Evolutionary conservation across 2,329 filamentous ascomycete genomes (phyloP), one percentile per base, ranked within the genome.

Genomic region (Rhynchosporium secalis): DNA sequence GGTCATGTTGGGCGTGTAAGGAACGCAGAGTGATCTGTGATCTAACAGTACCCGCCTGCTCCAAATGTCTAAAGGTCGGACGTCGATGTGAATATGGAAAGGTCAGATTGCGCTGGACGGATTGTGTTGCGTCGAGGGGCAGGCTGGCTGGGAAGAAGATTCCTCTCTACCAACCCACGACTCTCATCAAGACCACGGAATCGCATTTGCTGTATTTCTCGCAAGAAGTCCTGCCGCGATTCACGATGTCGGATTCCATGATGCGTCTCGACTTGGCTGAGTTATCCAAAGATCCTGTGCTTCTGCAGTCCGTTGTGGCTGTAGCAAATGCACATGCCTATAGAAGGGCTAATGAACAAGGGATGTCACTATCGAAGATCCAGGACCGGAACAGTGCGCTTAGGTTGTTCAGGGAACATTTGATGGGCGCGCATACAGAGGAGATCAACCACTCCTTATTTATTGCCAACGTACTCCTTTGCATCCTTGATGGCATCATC

Each of bases 1-100:
- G 77, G n/a, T 79, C 77, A 5, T 79, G 77, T 65, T 79, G 77
- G 77, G 72, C 75, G 28, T 79, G 77, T 70, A 79, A 78, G 65
- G 77, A 79, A 54, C 74, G 77, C 10, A 72, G 77, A 29, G 76
- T 78, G 48, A 78, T 78, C 63, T 79, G 77, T 65, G 77, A 78
- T 62, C 72, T 79, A 8, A 69, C 71, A 31, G 71, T 72, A 29
- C 76, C 77, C 2, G 67, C 70, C 2, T 79, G 77, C 64, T 72
- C 72, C 3, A 76, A 76, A 58, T 79, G 77, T 61, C 58, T 64
- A 7, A 72, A 69, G 65, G 64, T 66, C n/a, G 68, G 69, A 26
- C 61, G 66, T 28, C 64, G 62, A 20, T 76, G 75, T 66, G 74
- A 74, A 63, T 78, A 76, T 64, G 77, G 75, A 64, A 72, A 75